These are phyloP conservation scores for Xylariaceae sp. DNA, from an alignment of 2,329 filamentous ascomycete genomes.

Conservation along the genomic window DNA sequence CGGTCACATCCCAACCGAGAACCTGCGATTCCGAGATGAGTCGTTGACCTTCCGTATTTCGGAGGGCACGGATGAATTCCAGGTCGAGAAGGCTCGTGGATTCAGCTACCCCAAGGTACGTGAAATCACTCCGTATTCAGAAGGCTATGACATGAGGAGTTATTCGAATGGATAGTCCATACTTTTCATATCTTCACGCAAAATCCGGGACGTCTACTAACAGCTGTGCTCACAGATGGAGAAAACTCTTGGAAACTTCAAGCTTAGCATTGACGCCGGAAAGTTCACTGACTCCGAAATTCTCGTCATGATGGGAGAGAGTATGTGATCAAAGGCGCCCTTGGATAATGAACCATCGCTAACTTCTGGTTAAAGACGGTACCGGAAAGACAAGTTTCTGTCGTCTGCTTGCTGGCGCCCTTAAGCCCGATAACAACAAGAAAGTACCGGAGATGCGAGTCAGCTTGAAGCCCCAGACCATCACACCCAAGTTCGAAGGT, in stretches of 20 bases:
- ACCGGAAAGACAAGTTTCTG: conserved; percentile 99
- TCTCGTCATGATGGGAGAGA: conserved; percentile 53
- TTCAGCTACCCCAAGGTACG: conserved; percentile 32
- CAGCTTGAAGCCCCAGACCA: conserved; percentile 98
- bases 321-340: conserved; percentile 3
- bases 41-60: conserved; percentile 17
- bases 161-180: not conserved
- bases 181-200: not conserved
- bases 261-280: conserved; percentile 73
- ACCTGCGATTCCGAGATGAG: conserved; percentile 19
- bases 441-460: conserved; percentile 92
- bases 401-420: conserved; percentile 84
- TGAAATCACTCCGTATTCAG: not conserved
- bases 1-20: conserved; percentile 17
- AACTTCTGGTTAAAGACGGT: conserved; percentile 65
- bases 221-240: conserved; percentile 56
- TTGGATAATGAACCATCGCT: not conserved
- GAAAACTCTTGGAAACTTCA: conserved; percentile 88
- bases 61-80: conserved; percentile 15
- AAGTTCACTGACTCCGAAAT: conserved; percentile 97
- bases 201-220: conserved; percentile 1
- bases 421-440: conserved; percentile 78
- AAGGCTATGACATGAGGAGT: not conserved
- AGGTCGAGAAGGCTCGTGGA: conserved; percentile 14
- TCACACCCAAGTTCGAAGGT: conserved; percentile 95